A percentile compares a stretch with the other conserved stretches of the same genome.
Conservation (phyloP, 2,329 filamentous ascomycete genomes). For the Ophiosphaerella korrae region DNA sequence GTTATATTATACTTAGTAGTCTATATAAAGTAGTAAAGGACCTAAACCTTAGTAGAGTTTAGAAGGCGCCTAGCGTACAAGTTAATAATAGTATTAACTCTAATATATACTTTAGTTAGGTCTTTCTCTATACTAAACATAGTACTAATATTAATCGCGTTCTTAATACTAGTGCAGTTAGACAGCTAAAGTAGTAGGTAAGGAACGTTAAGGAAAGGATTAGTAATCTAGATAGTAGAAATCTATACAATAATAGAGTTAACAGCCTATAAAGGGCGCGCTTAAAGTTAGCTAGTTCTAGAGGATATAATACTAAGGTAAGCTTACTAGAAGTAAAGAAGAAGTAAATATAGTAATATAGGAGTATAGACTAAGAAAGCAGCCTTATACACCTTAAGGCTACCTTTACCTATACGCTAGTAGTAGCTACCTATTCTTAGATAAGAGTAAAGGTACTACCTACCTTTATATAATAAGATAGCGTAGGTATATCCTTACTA, state of each 20-base stretch:
- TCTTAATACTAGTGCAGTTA: background rate
- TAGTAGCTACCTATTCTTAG: background rate
- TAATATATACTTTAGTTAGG: background rate
- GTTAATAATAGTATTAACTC: no score
- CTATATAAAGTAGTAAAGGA: no score
- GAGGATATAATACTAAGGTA: conserved; percentile 3
- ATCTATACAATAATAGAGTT: conserved; percentile 1
- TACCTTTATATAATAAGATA: background rate
- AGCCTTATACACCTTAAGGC: background rate
- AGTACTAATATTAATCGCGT: background rate
- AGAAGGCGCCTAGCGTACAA: no score
- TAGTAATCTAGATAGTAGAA: conserved; percentile 1
- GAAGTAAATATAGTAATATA: background rate
- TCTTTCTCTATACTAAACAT: conserved; percentile 3
- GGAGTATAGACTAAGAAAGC: background rate
- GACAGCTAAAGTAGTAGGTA: background rate
- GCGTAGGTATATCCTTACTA: background rate
- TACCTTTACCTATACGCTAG: background rate
- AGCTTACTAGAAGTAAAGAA: background rate
- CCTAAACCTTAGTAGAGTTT: no score
- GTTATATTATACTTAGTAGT: no score
- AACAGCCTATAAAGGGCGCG: conserved; percentile 2
- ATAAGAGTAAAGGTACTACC: background rate
- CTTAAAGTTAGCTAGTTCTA: background rate
- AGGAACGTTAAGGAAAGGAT: conserved; percentile 4